These are phyloP conservation scores for Triglochin maritima DNA, from an alignment of 106 monocot species.

Conservation along the genomic window DNA sequence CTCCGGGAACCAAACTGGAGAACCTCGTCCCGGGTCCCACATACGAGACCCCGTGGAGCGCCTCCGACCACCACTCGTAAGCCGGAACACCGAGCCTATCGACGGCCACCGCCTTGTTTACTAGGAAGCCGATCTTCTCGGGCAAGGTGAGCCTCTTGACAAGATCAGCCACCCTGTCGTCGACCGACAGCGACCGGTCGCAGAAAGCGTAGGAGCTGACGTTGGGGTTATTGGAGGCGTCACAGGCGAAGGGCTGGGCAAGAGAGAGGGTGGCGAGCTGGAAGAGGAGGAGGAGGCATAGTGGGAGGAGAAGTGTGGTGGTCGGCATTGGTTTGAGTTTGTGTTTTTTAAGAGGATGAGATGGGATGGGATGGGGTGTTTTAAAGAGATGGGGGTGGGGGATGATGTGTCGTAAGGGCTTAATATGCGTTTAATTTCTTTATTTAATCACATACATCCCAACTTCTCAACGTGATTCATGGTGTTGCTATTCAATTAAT, in stretches of 20 bases:
- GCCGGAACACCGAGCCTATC: slow-evolving; percentile 13
- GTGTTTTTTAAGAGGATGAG: too few species aligned
- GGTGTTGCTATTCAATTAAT: too few species aligned
- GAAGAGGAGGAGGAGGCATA: too few species aligned
- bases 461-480: too few species aligned
- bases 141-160: slow-evolving; percentile 13
- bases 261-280: too few species aligned
- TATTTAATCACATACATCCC: too few species aligned
- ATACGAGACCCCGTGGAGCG: slow-evolving; percentile 24
- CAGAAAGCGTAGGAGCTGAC: slow-evolving; percentile 10
- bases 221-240: background rate
- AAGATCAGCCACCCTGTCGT: slow-evolving; percentile 13
- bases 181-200: slow-evolving; percentile 3
- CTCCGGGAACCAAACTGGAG: slow-evolving; percentile 10
- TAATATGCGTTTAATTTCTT: too few species aligned
- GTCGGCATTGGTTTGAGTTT: too few species aligned
- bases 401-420: too few species aligned
- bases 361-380: too few species aligned
- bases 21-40: slow-evolving; percentile 20
- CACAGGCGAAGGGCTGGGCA: slow-evolving; percentile 11
- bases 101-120: slow-evolving; percentile 11
- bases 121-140: slow-evolving; percentile 25
- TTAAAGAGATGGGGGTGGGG: too few species aligned
- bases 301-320: too few species aligned
- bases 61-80: slow-evolving; percentile 36